Evolutionary conservation across 108 stramenopile species (phyloP).

Genomic region (Cafeteria roenbergensis): DNA sequence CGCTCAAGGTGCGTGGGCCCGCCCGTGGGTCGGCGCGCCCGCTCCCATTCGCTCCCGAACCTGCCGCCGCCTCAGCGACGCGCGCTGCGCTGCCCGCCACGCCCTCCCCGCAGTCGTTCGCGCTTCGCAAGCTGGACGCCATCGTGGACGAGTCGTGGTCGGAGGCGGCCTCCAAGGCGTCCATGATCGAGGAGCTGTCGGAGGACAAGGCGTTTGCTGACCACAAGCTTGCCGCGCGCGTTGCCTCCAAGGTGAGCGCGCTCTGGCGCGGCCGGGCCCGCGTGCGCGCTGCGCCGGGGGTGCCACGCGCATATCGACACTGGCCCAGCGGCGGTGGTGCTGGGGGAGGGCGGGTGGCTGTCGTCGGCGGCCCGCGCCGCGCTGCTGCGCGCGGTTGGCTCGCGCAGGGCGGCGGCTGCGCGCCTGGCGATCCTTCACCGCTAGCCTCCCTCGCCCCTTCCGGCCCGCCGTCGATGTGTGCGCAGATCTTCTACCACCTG

Average conservation of each 20-base stretch:
- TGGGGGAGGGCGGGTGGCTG: no score
- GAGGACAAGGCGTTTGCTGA: conserved; percentile 36
- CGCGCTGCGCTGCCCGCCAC: no score
- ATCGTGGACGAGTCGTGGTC: conserved; percentile 48
- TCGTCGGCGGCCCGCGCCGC: no score
- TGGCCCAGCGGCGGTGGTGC: no score
- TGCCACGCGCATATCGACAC: no score
- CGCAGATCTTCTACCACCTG: conserved; percentile 79
- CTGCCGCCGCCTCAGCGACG: no score
- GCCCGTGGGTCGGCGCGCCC: no score
- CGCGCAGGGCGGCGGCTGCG: not conserved
- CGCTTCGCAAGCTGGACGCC: conserved; percentile 33
- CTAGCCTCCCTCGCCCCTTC: conserved; percentile 72
- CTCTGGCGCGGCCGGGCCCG: no score
- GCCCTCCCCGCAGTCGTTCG: conserved; percentile 3
- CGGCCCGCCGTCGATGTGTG: no score
- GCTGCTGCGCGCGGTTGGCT: conserved; percentile 54
- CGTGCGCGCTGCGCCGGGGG: no score
- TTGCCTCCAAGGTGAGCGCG: conserved; percentile 57
- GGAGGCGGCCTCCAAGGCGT: conserved; percentile 37
- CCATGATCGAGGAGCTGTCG: conserved; percentile 42
- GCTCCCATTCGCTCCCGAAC: no score
- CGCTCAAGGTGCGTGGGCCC: no score
- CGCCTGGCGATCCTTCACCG: conserved; percentile 32
- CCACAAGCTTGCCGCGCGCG: conserved; percentile 60